Evolutionary conservation across 805 yeast genomes (phyloP).

Genomic region (Hanseniaspora valbyensis): DNA sequence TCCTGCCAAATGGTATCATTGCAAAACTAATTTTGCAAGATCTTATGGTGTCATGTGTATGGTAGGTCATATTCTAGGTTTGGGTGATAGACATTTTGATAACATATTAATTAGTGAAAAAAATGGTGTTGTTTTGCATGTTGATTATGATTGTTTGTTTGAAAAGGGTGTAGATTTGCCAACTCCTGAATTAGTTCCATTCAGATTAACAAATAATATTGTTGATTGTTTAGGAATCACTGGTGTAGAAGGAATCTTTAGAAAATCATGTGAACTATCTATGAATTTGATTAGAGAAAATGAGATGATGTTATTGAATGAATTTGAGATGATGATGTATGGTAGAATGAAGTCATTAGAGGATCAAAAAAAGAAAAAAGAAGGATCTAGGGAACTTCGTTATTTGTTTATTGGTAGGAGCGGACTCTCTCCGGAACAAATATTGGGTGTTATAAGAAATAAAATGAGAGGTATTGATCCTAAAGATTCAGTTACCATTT

Average conservation of each 20-base stretch:
- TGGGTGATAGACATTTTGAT: constrained; percentile 95
- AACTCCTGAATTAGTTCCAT: constrained; percentile 91
- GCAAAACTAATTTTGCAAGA: constrained; percentile 61
- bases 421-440: constrained; percentile 47
- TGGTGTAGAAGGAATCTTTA: constrained; percentile 81
- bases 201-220: constrained; percentile 78
- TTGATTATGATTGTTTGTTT: constrained; percentile 92
- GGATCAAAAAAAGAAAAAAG: constrained; percentile 35
- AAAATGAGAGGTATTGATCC: constrained; percentile 77
- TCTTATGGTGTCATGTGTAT: constrained; percentile 94
- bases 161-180: constrained; percentile 66
- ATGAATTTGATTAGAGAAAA: constrained; percentile 58
- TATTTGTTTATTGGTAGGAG: constrained; percentile 26
- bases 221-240: constrained; percentile 81
- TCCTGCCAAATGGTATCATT: constrained; percentile 75
- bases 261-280: constrained; percentile 78
- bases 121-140: constrained; percentile 76
- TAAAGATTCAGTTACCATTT: constrained; percentile 73
- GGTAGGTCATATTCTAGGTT: constrained; percentile 85
- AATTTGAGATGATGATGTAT: constrained; percentile 81
- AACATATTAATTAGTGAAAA: constrained; percentile 64
- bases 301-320: constrained; percentile 78
- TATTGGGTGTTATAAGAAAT: constrained; percentile 58
- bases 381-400: constrained; percentile 41
- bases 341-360: constrained; percentile 43